Evolutionary conservation across 139 green algal species (phyloP).

Genomic region (Axilococcus clingmanii): DNA sequence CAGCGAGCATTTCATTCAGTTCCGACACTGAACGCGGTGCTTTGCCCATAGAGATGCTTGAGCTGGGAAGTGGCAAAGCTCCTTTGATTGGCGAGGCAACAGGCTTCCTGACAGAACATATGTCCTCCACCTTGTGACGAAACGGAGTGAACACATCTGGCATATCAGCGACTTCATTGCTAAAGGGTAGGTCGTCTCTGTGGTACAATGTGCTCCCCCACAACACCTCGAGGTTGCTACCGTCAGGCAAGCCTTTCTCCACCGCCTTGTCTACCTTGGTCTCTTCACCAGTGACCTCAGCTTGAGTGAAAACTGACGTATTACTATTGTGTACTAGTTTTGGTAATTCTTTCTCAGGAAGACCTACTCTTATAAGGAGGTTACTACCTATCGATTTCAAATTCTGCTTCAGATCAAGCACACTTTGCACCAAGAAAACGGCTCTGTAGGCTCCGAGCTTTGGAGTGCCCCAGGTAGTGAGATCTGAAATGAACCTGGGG

Average conservation of each 20-base stretch:
- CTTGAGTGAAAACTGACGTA: constrained; percentile 35
- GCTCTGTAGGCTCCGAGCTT: constrained; percentile 63
- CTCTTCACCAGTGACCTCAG: constrained; percentile 76
- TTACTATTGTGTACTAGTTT: constrained; percentile 1
- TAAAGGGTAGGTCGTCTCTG: constrained; percentile 83
- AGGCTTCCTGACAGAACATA: constrained; percentile 32
- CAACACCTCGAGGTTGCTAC: constrained; percentile 33
- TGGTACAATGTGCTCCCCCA: constrained; percentile 86
- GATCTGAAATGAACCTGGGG: too few relatives aligned
- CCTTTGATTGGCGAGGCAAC: constrained; percentile 37
- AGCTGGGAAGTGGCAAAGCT: constrained; percentile 44
- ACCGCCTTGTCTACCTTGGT: constrained; percentile 43
- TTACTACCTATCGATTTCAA: constrained; percentile 50
- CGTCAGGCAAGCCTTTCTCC: background rate
- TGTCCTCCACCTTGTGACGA: constrained; percentile 54
- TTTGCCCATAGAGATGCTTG: background rate
- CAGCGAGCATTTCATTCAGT: background rate
- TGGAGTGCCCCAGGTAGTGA: constrained; percentile 38
- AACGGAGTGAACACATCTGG: constrained; percentile 92
- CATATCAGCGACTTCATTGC: constrained; percentile 24
- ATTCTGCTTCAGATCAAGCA: constrained; percentile 59
- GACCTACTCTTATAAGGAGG: constrained; percentile 66
- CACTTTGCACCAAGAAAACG: constrained; percentile 76
- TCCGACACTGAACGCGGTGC: background rate
- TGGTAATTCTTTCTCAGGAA: constrained; percentile 67